Evolutionary conservation across 129 eudicot species (phyloP), one percentile per base, ranked within the genome.

Genomic region (Lonicera japonica): DNA sequence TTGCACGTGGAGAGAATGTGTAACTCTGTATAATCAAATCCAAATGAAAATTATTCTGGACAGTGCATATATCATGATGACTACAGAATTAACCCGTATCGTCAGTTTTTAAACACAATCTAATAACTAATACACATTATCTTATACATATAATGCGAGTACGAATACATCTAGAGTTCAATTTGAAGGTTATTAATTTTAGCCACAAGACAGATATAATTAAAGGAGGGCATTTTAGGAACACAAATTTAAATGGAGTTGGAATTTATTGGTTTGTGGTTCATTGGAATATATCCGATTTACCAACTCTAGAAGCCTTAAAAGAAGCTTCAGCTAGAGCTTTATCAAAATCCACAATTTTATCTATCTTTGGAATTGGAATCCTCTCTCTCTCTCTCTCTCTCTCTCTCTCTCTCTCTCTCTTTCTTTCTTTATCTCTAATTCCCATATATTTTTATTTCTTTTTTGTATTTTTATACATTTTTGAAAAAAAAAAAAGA

Each of bases 291-390:
- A n/a, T n/a, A n/a, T 79, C 36, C 71, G 77, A 77, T 70, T 65
- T 59, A 69, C 76, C 58, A 59, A 60, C 73, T 83, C 82, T 60
- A 70, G 82, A 77, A 87, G 71, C 83, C 85, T 80, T 75, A 81
- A 87, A 83, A 83, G 87, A 76, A 83, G 87, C 67, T 66, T 68
- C 52, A 74, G 65, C 64, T 17, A 55, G 22, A 54, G 64, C 86
- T 88, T 88, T 88, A 84, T 88, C 86, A 79, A 77, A 84, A 74
- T 84, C 73, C 86, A 74, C 83, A 78, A 75, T 58, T 46, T 57
- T 70, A 65, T 23, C 72, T 43, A 67, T 74, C 78, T 77, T 70
- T 77, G 59, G 62, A 59, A 57, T 70, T 77, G 59, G 62, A 59
- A 57, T 70, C 64, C 36, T 58, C 63, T 69, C 73, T 56, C 29